phyloP scores from a whole-genome alignment of 352 stramenopile species.

The Phytophthora niederhauseri region DNA sequence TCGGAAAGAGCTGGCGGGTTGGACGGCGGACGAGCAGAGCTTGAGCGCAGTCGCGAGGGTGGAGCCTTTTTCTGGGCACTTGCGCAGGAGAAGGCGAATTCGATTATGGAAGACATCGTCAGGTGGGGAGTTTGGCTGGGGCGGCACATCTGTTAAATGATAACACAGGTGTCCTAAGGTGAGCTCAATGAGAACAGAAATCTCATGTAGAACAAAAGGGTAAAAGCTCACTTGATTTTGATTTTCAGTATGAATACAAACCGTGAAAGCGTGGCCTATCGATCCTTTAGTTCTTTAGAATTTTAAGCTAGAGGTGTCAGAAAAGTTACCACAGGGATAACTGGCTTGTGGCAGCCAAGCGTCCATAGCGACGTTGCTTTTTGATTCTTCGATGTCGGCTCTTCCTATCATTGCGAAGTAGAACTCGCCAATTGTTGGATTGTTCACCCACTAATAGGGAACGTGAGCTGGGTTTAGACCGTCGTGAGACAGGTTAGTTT shows the following conservation, averaged over 20 bases:
- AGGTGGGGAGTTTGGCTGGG: constrained; percentile 22
- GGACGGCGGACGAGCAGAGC: too few species aligned
- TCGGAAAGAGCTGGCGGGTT: too few species aligned
- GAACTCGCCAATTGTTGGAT: constrained; percentile 28
- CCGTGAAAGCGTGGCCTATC: constrained; percentile 32
- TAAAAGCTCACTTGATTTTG: constrained; percentile 6
- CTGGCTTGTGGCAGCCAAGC: constrained; percentile 21
- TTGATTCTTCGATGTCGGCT: constrained; percentile 28
- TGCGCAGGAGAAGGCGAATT: too few species aligned
- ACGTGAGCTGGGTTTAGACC: too few species aligned
- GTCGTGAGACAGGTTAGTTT: too few species aligned
- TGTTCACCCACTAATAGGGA: too few species aligned
- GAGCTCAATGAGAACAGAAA: constrained; percentile 30
- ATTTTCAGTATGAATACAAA: constrained; percentile 38
- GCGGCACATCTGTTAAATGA: constrained; percentile 29
- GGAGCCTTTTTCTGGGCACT: too few species aligned
- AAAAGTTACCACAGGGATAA: constrained; percentile 30
- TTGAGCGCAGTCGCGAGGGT: too few species aligned
- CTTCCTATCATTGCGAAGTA: constrained; percentile 30
- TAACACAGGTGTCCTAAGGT: constrained; percentile 31
- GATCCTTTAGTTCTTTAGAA: constrained; percentile 29
- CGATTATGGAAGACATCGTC: too few species aligned
- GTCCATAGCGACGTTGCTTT: constrained; percentile 30
- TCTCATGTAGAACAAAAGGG: constrained; percentile 22
- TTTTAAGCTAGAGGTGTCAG: constrained; percentile 31